Evolutionary conservation across 75 land plant genomes (phyloP), one percentile per base, ranked within the genome.

Genomic region (Sequoiadendron giganteum): DNA sequence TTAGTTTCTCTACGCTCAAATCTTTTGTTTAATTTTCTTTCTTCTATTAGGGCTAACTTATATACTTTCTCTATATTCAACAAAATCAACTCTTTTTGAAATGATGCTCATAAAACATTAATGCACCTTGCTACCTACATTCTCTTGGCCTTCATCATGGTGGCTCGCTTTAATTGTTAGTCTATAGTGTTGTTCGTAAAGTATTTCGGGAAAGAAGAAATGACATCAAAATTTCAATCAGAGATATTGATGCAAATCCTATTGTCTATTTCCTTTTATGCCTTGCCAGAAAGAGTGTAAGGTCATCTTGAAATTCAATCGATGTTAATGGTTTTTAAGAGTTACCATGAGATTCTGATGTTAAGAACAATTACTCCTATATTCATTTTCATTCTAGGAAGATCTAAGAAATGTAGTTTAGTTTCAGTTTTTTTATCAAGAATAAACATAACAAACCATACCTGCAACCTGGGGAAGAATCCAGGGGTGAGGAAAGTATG

Each of bases 401-500:
- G 77, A 34, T 75, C 34, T 79, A 79, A 79, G 45, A 16, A 40
- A 40, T 42, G 19, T 25, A 79, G 28, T 42, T 79, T 79, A 10
- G 11, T 32, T 34, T 32, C n/a, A 42, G 1, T 9, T 82, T 82
- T 28, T 47, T n/a, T 81, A 34, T 3, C 2, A 81, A 61, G 10
- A 43, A 10, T 13, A 75, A 38, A 36, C n/a, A 42, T 54, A 61
- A 36, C 9, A 34, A n/a, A 8, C 56, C 34, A 86, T 93, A 91
- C 97, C 96, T 96, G 97, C 43, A 96, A 84, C 19, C 93, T 87
- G 43, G 97, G 95, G 89, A 96, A 96, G 92, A 96, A 96, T n/a
- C 95, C 94, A 34, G 93, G 90, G 21, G 96, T 91, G 39, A 96
- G 91, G 34, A 88, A 91, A 89, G 91, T 96, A 84, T 91, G 95